These are phyloP conservation scores for Termitomyces sp. DNA, from an alignment of 768 basidiomycete species.

Conservation along the genomic window DNA sequence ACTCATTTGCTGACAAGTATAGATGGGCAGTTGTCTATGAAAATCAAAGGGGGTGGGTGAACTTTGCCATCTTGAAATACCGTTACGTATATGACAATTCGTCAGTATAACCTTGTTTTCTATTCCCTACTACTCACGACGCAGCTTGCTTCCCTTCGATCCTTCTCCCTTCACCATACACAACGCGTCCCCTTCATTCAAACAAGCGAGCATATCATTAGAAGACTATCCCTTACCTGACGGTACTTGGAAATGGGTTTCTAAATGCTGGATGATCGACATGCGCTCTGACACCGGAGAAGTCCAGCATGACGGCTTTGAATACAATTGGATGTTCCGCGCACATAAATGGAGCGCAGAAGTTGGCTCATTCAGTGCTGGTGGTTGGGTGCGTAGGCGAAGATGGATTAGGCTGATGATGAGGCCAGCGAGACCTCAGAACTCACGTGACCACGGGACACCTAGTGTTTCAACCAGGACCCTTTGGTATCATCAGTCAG, in stretches of 20 bases:
- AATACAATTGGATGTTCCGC: conserved; percentile 80
- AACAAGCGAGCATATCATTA: conserved; percentile 53
- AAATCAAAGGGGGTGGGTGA: conserved; percentile 72
- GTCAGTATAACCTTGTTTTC: conserved; percentile 63
- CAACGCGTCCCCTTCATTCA: conserved; percentile 28
- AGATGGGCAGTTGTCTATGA: conserved; percentile 79
- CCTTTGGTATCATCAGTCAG: conserved; percentile 19
- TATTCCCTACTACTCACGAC: conserved; percentile 62
- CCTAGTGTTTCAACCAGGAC: neutral
- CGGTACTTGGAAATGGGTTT: conserved; percentile 79
- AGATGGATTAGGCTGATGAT: conserved; percentile 87
- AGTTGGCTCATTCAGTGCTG: conserved; percentile 53
- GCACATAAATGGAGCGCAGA: conserved; percentile 59
- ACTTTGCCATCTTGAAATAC: neutral
- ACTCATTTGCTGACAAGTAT: conserved; percentile 46
- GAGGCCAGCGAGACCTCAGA: conserved; percentile 40
- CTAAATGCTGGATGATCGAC: conserved; percentile 80
- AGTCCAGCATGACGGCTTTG: conserved; percentile 79
- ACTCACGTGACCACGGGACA: conserved; percentile 12
- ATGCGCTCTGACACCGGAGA: conserved; percentile 74
- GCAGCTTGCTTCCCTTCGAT: conserved; percentile 65
- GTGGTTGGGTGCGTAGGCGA: conserved; percentile 72
- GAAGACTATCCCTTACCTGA: conserved; percentile 70
- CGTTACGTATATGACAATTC: neutral
- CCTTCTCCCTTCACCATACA: conserved; percentile 72